Evolutionary conservation across 1,284 basidiomycete species (phyloP).

Genomic region (Marasmius sp.): DNA sequence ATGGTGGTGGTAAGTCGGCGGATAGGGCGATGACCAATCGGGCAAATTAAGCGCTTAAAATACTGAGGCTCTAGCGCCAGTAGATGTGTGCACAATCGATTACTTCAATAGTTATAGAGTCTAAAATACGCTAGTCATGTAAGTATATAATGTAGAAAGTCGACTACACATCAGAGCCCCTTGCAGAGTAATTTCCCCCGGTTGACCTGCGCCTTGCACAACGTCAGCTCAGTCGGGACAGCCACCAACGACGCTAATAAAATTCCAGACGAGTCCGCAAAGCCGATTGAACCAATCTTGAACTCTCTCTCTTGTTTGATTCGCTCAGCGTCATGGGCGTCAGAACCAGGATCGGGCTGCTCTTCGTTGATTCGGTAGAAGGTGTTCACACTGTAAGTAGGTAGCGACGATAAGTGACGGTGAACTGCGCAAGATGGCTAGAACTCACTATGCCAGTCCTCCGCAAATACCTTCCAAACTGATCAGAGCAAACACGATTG

Average conservation of each 20-base stretch:
- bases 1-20: no score
- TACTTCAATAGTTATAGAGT: no score
- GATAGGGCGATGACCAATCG: no score
- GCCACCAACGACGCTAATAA: conserved; percentile 76
- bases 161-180: conserved; percentile 46
- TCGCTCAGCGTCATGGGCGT: conserved; percentile 49
- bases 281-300: conserved; percentile 85
- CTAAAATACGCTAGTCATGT: no score
- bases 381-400: conserved; percentile 69
- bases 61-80: no score
- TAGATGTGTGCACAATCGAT: no score
- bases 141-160: no score
- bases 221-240: conserved; percentile 80
- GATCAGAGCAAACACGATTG: conserved; percentile 75
- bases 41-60: no score
- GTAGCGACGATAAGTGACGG: conserved; percentile 2
- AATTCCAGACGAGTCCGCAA: conserved; percentile 77
- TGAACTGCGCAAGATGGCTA: not conserved
- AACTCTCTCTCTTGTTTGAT: conserved; percentile 80
- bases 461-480: conserved; percentile 87
- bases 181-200: conserved; percentile 75
- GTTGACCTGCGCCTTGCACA: conserved; percentile 74
- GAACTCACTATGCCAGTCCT: conserved; percentile 84
- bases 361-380: conserved; percentile 87
- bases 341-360: conserved; percentile 40